Evolutionary conservation across 768 basidiomycete species (phyloP).

Genomic region (Mycena vulgaris): DNA sequence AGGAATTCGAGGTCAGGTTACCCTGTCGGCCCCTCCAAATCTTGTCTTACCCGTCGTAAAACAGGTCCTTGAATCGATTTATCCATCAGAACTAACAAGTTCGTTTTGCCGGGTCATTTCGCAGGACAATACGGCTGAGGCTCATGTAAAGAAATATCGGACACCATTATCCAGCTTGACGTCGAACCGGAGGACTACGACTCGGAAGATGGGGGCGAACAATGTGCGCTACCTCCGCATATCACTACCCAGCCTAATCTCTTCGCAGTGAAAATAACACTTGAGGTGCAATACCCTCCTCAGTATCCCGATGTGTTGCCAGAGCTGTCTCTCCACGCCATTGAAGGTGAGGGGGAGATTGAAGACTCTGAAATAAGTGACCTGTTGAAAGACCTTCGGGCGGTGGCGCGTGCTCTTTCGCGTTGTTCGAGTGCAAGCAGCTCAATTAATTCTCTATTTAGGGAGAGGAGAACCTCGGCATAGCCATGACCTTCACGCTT

Average conservation of each 20-base stretch:
- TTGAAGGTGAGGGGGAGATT: slow-evolving; percentile 74
- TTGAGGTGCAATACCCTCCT: slow-evolving; percentile 84
- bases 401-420: slow-evolving; percentile 61
- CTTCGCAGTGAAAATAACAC: slow-evolving; percentile 75
- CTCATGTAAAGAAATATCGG: slow-evolving; percentile 83
- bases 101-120: slow-evolving; percentile 61
- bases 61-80: slow-evolving; percentile 81
- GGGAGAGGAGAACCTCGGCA: slow-evolving; percentile 91
- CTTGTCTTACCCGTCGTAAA: slow-evolving; percentile 13
- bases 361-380: slow-evolving; percentile 69
- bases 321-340: slow-evolving; percentile 72
- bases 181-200: slow-evolving; percentile 85
- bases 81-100: slow-evolving; percentile 95
- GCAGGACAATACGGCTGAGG: slow-evolving; percentile 60
- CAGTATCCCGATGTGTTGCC: slow-evolving; percentile 91
- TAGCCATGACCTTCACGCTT: slow-evolving; percentile 98
- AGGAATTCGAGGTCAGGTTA: slow-evolving; percentile 88
- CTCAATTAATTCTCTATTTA: slow-evolving; percentile 52
- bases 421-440: slow-evolving; percentile 15
- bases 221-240: slow-evolving; percentile 57
- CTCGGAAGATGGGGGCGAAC: slow-evolving; percentile 71
- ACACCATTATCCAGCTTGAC: slow-evolving; percentile 85
- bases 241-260: slow-evolving; percentile 33
- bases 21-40: slow-evolving; percentile 16
- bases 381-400: slow-evolving; percentile 71